These are phyloP conservation scores for Sporothrix pallida DNA, from an alignment of 2,329 filamentous ascomycete genomes.

Conservation along the genomic window DNA sequence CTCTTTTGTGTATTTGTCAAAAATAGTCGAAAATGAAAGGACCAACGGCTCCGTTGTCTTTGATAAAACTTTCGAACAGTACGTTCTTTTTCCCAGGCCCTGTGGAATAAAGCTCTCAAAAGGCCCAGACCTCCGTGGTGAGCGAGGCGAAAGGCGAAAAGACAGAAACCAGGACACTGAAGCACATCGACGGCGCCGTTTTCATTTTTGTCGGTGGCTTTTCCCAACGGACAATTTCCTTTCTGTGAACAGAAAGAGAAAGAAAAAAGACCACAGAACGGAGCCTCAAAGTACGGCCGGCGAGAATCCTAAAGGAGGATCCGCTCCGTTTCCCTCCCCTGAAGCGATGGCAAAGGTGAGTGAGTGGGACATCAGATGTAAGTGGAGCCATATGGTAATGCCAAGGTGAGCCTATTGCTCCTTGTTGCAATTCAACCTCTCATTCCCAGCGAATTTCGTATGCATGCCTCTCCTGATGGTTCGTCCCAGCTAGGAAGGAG, in stretches of 20 bases:
- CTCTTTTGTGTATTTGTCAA: background rate
- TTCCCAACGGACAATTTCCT: background rate
- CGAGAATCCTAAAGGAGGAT: background rate
- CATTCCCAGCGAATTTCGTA: constrained; percentile 2
- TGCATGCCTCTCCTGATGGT: constrained; percentile 12
- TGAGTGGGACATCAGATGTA: background rate
- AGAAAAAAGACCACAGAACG: background rate
- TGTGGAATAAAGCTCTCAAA: background rate
- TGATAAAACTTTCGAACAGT: background rate
- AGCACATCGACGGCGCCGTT: background rate
- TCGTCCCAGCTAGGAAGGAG: constrained; percentile 24
- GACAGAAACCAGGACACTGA: background rate
- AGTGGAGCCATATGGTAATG: constrained; percentile 2
- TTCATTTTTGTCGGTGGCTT: background rate
- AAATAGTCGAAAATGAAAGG: background rate
- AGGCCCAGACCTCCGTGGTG: background rate
- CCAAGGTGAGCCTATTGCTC: constrained; percentile 24
- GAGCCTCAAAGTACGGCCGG: background rate
- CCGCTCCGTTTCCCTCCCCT: background rate
- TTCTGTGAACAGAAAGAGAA: no score
- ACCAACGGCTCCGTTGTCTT: background rate
- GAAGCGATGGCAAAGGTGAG: background rate
- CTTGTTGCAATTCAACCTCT: background rate
- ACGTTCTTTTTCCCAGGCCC: background rate
- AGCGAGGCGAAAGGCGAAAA: background rate